Evolutionary conservation across 345 rosid genomes (phyloP).

Genomic region (Psidium guajava): DNA sequence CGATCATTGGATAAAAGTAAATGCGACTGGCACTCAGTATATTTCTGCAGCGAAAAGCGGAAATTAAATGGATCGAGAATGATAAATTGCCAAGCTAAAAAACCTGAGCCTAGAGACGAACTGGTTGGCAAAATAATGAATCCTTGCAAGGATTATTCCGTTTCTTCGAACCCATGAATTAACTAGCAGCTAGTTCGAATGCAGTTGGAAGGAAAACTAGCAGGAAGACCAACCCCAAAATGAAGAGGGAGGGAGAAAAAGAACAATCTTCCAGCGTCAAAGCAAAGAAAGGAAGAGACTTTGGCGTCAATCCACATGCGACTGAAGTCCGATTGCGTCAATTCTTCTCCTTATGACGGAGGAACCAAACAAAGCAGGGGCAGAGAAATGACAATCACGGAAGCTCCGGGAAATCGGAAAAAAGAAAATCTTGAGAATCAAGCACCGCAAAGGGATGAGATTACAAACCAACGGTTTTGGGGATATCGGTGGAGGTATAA

Average conservation of each 20-base stretch:
- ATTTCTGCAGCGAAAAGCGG: not conserved
- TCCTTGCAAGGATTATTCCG: not conserved
- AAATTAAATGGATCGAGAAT: not conserved
- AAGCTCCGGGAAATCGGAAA: not conserved
- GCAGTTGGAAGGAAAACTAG: not conserved
- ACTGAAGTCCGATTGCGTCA: not conserved
- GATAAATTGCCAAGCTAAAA: conserved; percentile 32
- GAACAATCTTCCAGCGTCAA: not conserved
- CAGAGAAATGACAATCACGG: not conserved
- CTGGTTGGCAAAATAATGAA: not conserved
- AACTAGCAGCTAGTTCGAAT: not conserved
- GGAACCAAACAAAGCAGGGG: not conserved
- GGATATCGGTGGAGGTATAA: conserved; percentile 57
- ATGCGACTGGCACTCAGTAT: not conserved
- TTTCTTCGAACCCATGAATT: conserved; percentile 8
- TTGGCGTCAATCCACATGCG: not conserved
- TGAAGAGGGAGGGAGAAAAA: not conserved
- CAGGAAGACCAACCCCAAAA: not conserved
- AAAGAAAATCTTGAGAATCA: not conserved
- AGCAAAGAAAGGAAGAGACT: not conserved
- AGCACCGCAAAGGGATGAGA: not conserved
- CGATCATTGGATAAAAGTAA: not conserved
- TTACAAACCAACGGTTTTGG: conserved; percentile 40
- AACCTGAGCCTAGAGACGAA: conserved; percentile 13
- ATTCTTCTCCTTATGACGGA: not conserved